Conservation (phyloP, 2,329 filamentous ascomycete genomes). For the Amauroascus verrucosus region DNA sequence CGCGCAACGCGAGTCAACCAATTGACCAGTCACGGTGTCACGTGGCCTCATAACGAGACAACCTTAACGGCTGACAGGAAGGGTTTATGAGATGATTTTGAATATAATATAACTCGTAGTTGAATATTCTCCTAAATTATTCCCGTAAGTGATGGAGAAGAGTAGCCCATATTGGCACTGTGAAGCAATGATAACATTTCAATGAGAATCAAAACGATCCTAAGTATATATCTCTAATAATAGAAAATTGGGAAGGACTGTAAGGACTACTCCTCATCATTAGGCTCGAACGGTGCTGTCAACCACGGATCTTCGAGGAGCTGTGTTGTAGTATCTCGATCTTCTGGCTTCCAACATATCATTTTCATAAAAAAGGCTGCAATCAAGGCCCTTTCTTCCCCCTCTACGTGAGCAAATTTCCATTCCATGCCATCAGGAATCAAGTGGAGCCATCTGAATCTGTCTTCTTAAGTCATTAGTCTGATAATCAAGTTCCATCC, state of each 20-base stretch:
- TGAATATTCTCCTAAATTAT: too few species aligned
- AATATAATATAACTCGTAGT: too few species aligned
- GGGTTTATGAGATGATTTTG: too few species aligned
- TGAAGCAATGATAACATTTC: too few species aligned
- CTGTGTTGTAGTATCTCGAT: conserved; percentile 12
- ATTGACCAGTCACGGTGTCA: not conserved
- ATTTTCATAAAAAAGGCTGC: conserved; percentile 15
- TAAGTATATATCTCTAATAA: too few species aligned
- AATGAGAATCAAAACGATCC: too few species aligned
- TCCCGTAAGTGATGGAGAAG: too few species aligned
- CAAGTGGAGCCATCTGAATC: not conserved
- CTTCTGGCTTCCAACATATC: conserved; percentile 15
- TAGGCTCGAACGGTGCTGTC: too few species aligned
- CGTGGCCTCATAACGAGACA: not conserved
- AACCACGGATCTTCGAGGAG: conserved; percentile 15
- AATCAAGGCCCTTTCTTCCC: conserved; percentile 10
- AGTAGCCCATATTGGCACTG: too few species aligned
- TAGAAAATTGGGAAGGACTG: too few species aligned
- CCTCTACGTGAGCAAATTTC: not conserved
- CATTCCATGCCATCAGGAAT: not conserved
- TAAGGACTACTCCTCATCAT: too few species aligned
- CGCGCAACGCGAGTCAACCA: not conserved
- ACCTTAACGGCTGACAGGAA: not conserved
- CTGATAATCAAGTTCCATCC: not conserved
- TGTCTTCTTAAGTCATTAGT: not conserved